phyloP scores from a whole-genome alignment of 2,329 filamentous ascomycete species.

The Cladophialophora bantiana region DNA sequence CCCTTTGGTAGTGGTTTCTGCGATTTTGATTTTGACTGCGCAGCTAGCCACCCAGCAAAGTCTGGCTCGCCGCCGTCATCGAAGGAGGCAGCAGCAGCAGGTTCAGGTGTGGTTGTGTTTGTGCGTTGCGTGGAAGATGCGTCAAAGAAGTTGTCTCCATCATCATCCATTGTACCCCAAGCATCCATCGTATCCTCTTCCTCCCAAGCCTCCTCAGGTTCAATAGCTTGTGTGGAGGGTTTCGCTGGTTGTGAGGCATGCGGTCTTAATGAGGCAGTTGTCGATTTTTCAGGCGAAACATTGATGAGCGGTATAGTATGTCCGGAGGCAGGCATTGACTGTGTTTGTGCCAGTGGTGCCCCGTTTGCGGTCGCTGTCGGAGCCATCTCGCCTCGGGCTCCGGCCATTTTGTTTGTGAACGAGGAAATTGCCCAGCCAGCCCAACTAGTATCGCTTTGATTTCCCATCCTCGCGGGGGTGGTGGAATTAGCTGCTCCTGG shows the following conservation, averaged over 20 bases:
- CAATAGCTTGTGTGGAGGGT: slow-evolving; percentile 38
- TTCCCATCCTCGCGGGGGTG: slow-evolving; percentile 71
- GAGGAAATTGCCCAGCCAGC: slow-evolving; percentile 98
- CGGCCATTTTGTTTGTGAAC: slow-evolving; percentile 91
- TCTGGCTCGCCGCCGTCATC: slow-evolving; percentile 90
- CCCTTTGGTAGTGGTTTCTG: slow-evolving; percentile 84
- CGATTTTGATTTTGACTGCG: slow-evolving; percentile 77
- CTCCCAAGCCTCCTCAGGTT: slow-evolving; percentile 58
- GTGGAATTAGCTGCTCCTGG: slow-evolving; percentile 53
- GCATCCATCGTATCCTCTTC: slow-evolving; percentile 74
- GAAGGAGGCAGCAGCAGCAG: slow-evolving; percentile 58
- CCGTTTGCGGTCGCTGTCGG: slow-evolving; percentile 55
- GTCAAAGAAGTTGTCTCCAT: slow-evolving; percentile 59
- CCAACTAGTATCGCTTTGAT: slow-evolving; percentile 78
- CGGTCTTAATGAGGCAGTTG: slow-evolving; percentile 14
- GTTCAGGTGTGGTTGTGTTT: slow-evolving; percentile 42
- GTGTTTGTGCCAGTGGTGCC: slow-evolving; percentile 47
- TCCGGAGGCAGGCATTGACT: slow-evolving; percentile 57
- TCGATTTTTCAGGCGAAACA: slow-evolving; percentile 24
- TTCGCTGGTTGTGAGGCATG: slow-evolving; percentile 19
- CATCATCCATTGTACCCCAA: slow-evolving; percentile 73
- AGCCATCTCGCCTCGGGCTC: slow-evolving; percentile 86
- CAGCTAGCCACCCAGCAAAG: slow-evolving; percentile 93
- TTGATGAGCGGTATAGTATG: slow-evolving; percentile 44
- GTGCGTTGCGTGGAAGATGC: slow-evolving; percentile 45